Evolutionary conservation across 331 rosid genomes (phyloP).

Genomic region (Quercus lobata): DNA sequence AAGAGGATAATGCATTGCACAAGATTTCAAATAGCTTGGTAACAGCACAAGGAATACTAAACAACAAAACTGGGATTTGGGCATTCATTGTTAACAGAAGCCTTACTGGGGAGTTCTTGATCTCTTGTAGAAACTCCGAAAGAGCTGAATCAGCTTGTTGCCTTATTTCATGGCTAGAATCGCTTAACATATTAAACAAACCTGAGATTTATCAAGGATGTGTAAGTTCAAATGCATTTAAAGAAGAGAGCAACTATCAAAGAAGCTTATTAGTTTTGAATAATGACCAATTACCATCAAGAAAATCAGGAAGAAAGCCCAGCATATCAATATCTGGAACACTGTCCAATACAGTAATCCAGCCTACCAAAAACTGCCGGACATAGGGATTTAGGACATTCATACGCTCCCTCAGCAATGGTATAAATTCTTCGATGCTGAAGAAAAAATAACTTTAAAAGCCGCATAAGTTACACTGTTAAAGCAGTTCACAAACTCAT

Average conservation of each 20-base stretch:
- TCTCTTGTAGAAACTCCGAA: slow-evolving; percentile 97
- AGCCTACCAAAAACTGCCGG: slow-evolving; percentile 98
- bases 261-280: not conserved
- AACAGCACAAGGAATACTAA: not conserved
- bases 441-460: slow-evolving; percentile 20
- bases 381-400: slow-evolving; percentile 96
- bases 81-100: slow-evolving; percentile 19
- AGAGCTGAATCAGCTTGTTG: slow-evolving; percentile 99
- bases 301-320: slow-evolving; percentile 99
- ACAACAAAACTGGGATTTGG: slow-evolving; percentile 12
- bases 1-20: slow-evolving; percentile 3
- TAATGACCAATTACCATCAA: slow-evolving; percentile 63
- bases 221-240: slow-evolving; percentile 22
- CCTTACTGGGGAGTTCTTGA: slow-evolving; percentile 98
- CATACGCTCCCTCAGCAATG: slow-evolving; percentile 98
- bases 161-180: slow-evolving; percentile 93
- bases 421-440: slow-evolving; percentile 98
- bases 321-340: slow-evolving; percentile 99
- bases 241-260: slow-evolving; percentile 1
- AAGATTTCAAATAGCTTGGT: slow-evolving; percentile 5
- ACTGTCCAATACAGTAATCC: slow-evolving; percentile 98
- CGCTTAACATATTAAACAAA: slow-evolving; percentile 96
- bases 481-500: slow-evolving; percentile 15
- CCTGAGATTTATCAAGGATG: slow-evolving; percentile 53
- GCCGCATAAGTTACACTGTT: not conserved